Conservation (phyloP, 805 yeast species). For the Pichia deserticola region DNA sequence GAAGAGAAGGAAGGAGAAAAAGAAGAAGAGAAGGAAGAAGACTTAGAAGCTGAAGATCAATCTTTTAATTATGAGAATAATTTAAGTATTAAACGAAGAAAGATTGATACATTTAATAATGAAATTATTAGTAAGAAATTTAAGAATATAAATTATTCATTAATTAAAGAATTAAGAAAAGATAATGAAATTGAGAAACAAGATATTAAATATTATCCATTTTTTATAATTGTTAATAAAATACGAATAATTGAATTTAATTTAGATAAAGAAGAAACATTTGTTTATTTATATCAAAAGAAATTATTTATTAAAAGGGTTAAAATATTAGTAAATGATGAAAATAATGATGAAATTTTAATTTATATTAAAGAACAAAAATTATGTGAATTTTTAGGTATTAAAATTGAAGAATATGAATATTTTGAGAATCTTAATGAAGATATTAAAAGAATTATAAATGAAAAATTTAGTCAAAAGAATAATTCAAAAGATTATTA, state of each 20-base stretch:
- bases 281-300: not conserved
- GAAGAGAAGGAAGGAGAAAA: not conserved
- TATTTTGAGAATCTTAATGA: not conserved
- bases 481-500: not conserved
- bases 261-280: not conserved
- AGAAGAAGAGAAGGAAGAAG: not conserved
- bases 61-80: not conserved
- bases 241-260: not conserved
- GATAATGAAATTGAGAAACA: not conserved
- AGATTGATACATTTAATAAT: not conserved
- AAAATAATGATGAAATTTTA: not conserved
- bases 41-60: no score
- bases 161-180: not conserved
- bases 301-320: not conserved
- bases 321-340: slow-evolving; percentile 5
- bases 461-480: no score
- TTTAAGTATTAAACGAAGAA: not conserved
- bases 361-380: not conserved
- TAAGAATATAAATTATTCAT: not conserved
- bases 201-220: slow-evolving; percentile 1
- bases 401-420: not conserved
- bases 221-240: not conserved
- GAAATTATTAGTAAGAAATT: not conserved
- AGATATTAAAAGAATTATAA: not conserved
- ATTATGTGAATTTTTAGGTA: not conserved